These are phyloP conservation scores for Fusarium penzigii DNA, from an alignment of 2,329 filamentous ascomycete species.

Conservation along the genomic window DNA sequence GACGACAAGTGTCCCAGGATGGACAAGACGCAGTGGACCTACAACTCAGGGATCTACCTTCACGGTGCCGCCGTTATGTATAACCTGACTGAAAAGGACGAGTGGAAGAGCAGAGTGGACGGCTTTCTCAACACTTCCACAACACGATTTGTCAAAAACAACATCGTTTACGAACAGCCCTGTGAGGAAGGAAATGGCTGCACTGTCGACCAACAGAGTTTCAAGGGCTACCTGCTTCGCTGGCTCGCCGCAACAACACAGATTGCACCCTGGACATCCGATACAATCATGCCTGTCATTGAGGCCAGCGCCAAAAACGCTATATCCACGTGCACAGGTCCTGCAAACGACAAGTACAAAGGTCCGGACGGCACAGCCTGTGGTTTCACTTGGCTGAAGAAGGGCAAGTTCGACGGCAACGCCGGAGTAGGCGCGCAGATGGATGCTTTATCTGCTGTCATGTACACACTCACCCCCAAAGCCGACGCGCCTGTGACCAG, in stretches of 20 bases:
- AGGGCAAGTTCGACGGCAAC: neutral
- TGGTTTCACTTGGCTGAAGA: neutral
- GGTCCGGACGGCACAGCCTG: constrained; percentile 42
- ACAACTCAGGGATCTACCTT: constrained; percentile 61
- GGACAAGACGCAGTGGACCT: constrained; percentile 64
- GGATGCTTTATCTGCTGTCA: neutral
- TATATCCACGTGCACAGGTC: constrained; percentile 42
- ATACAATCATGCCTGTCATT: constrained; percentile 53
- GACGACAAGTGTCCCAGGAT: constrained; percentile 60
- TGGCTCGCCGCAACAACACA: constrained; percentile 64
- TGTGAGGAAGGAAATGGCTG: constrained; percentile 63
- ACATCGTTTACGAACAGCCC: constrained; percentile 63
- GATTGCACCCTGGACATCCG: constrained; percentile 59
- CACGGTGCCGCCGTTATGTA: constrained; percentile 69
- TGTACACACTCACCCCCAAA: neutral
- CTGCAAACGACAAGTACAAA: constrained; percentile 61
- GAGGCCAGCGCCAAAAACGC: constrained; percentile 46
- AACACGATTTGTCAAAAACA: constrained; percentile 50
- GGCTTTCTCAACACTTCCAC: constrained; percentile 53
- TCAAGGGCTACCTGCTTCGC: constrained; percentile 68
- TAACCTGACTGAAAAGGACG: constrained; percentile 57
- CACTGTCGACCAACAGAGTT: constrained; percentile 68
- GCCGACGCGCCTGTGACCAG: neutral
- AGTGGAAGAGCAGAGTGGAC: constrained; percentile 58
- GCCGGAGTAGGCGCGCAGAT: neutral